These are phyloP conservation scores for Stipa capillata DNA, from an alignment of 176 grass and related monocot genomes.

Conservation along the genomic window DNA sequence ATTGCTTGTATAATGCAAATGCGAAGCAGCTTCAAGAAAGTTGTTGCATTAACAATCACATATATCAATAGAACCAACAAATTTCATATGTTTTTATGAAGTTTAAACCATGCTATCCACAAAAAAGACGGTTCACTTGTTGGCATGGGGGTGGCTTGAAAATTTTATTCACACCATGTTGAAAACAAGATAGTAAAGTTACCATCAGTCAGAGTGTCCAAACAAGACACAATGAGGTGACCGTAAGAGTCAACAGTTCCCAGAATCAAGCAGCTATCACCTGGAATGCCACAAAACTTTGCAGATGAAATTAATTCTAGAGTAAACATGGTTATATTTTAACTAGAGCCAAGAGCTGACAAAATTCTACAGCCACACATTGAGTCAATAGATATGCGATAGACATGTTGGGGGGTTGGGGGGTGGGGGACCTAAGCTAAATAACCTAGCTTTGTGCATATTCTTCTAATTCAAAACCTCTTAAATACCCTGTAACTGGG, in stretches of 20 bases:
- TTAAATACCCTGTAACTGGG: not conserved
- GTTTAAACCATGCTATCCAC: not conserved
- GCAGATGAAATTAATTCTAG: not conserved
- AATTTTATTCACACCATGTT: too few species aligned
- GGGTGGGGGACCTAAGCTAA: too few species aligned
- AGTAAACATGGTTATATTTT: not conserved
- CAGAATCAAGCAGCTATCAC: slow-evolving; percentile 74
- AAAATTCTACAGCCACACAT: not conserved
- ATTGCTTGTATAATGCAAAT: not conserved
- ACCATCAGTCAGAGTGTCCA: slow-evolving; percentile 61
- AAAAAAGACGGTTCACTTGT: too few species aligned
- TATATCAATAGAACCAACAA: not conserved
- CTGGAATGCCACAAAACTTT: slow-evolving; percentile 28
- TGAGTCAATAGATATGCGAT: too few species aligned
- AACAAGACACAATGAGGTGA: slow-evolving; percentile 75
- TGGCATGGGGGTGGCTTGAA: too few species aligned
- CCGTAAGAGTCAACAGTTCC: slow-evolving; percentile 79
- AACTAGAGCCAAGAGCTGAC: not conserved
- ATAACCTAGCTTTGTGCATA: not conserved
- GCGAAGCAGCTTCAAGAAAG: not conserved
- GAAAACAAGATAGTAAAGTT: slow-evolving; percentile 44
- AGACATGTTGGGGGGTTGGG: too few species aligned
- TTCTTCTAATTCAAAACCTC: not conserved
- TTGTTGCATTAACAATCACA: not conserved
- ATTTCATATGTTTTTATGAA: not conserved